phyloP scores from a whole-genome alignment of 148 eudicot species.

The Polygonum maritimum region DNA sequence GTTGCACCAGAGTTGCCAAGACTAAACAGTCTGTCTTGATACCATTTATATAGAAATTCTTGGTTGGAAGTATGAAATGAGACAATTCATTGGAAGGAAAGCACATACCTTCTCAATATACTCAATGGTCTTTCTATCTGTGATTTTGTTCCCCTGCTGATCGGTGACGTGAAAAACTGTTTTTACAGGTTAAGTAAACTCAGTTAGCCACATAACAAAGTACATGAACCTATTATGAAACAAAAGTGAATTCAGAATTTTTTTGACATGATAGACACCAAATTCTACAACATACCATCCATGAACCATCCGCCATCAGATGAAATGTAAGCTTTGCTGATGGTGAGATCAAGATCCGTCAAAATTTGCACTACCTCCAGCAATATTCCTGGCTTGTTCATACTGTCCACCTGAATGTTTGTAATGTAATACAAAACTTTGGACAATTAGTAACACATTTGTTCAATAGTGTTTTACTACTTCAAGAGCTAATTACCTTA shows the following conservation, averaged over 20 bases:
- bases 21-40: too few relatives aligned
- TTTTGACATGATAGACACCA: neutral
- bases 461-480: neutral
- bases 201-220: neutral
- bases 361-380: slow-evolving; percentile 82
- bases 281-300: slow-evolving; percentile 47
- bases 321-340: slow-evolving; percentile 85
- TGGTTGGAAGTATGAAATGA: neutral
- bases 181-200: neutral
- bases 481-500: slow-evolving; percentile 34
- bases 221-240: neutral
- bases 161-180: slow-evolving; percentile 85
- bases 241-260: neutral
- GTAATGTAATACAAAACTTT: neutral
- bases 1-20: too few relatives aligned
- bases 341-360: slow-evolving; percentile 63
- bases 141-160: slow-evolving; percentile 58
- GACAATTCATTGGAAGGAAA: neutral
- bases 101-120: slow-evolving; percentile 57
- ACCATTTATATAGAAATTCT: neutral
- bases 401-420: slow-evolving; percentile 61
- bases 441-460: neutral
- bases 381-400: slow-evolving; percentile 77
- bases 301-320: slow-evolving; percentile 97
- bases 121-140: slow-evolving; percentile 46